Percentiles rank a stretch among this genome's conserved stretches.
Conservation (phyloP, 1,139 yeast genomes). For the Pichia sp. region DNA sequence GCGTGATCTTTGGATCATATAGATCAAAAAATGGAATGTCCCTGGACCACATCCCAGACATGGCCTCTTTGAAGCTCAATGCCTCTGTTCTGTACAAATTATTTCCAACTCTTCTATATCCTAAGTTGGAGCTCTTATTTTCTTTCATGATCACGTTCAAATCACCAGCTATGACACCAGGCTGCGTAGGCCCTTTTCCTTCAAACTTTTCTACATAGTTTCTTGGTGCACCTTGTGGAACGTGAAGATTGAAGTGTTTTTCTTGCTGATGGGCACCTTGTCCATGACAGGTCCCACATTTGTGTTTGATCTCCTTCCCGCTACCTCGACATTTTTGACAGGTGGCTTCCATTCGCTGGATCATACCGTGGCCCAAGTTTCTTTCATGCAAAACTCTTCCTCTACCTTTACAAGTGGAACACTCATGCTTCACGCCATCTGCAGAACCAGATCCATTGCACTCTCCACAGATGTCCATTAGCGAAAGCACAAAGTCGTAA, state of each 20-base stretch:
- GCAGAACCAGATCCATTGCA: constrained; percentile 85
- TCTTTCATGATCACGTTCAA: constrained; percentile 57
- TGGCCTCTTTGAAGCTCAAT: constrained; percentile 66
- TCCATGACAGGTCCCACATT: constrained; percentile 71
- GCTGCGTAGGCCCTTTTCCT: constrained; percentile 82
- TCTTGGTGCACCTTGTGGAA: constrained; percentile 69
- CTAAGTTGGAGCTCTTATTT: constrained; percentile 54
- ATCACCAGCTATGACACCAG: constrained; percentile 82
- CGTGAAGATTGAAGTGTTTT: constrained; percentile 56
- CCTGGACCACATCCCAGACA: constrained; percentile 76
- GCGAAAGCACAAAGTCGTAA: constrained; percentile 56
- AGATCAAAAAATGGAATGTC: constrained; percentile 61
- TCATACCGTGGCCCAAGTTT: constrained; percentile 86
- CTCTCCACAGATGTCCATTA: constrained; percentile 69
- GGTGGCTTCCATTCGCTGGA: constrained; percentile 73
- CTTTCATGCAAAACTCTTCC: constrained; percentile 67
- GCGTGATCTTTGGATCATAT: constrained; percentile 42
- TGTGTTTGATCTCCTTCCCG: constrained; percentile 61
- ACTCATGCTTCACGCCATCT: constrained; percentile 64
- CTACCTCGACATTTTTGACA: constrained; percentile 81
- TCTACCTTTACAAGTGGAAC: constrained; percentile 67
- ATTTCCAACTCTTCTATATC: constrained; percentile 75
- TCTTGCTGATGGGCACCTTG: constrained; percentile 52
- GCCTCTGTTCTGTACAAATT: constrained; percentile 80
- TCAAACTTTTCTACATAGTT: constrained; percentile 53